Conservation (phyloP, 257 asterid species). For the Solanum commersonii region DNA sequence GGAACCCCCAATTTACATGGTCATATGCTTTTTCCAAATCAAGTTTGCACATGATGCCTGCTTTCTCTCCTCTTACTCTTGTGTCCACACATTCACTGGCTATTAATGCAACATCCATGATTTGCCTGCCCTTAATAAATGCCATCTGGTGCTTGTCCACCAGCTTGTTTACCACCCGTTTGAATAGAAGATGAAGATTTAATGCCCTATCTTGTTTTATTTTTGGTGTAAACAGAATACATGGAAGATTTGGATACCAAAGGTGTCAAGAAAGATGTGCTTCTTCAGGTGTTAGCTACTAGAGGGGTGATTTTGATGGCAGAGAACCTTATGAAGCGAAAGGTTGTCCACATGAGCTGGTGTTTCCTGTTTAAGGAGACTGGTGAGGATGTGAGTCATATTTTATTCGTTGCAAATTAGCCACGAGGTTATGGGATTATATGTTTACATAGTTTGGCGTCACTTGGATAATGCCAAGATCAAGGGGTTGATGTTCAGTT, state of each 20-base stretch:
- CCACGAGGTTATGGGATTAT: neutral
- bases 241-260: neutral
- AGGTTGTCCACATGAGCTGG: neutral
- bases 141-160: too few relatives aligned
- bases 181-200: neutral
- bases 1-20: too few relatives aligned
- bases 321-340: neutral
- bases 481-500: neutral
- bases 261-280: neutral
- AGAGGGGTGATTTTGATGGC: neutral
- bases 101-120: too few relatives aligned
- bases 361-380: neutral
- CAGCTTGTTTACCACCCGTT: too few relatives aligned
- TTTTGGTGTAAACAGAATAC: neutral
- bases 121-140: too few relatives aligned
- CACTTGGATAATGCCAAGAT: neutral
- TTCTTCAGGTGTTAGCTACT: neutral
- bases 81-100: too few relatives aligned
- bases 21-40: too few relatives aligned
- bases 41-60: too few relatives aligned
- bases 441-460: neutral
- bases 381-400: neutral
- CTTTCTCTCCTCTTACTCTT: too few relatives aligned
- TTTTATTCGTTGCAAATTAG: neutral
- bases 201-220: neutral